A percentile compares a stretch with the other conserved stretches of the same genome.
Conservation (phyloP, 129 eudicot genomes). For the Saussurea involucrata region DNA sequence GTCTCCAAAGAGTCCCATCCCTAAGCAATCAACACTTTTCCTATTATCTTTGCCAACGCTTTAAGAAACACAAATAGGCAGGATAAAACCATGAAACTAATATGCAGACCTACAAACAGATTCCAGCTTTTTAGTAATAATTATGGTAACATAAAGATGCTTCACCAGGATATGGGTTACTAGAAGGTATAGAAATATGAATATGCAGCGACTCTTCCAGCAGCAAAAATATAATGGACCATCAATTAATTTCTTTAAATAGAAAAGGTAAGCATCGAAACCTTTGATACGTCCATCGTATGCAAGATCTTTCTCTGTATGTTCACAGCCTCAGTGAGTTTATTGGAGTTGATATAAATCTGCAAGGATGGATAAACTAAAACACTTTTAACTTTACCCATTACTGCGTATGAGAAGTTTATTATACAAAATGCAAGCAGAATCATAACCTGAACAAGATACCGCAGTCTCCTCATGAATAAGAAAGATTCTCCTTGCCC, state of each 20-base stretch:
- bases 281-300: slow-evolving; percentile 79
- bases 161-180: too few species aligned
- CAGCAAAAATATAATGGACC: not conserved
- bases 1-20: slow-evolving; percentile 90
- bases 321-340: slow-evolving; percentile 51
- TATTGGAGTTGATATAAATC: slow-evolving; percentile 62
- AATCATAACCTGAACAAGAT: slow-evolving; percentile 75
- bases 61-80: slow-evolving; percentile 5
- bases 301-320: slow-evolving; percentile 76
- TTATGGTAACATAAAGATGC: not conserved
- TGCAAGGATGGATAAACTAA: slow-evolving; percentile 19
- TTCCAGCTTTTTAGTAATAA: not conserved
- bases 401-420: not conserved
- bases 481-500: slow-evolving; percentile 79
- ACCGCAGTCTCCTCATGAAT: slow-evolving; percentile 67
- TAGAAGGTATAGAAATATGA: too few species aligned
- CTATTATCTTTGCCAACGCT: not conserved
- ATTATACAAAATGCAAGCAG: not conserved
- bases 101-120: not conserved
- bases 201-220: not conserved
- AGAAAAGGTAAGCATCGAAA: slow-evolving; percentile 16
- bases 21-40: slow-evolving; percentile 28
- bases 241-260: not conserved
- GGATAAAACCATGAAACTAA: not conserved
- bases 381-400: not conserved